These are phyloP conservation scores for Ustilago bromivora DNA, from an alignment of 1,284 basidiomycete species.

Conservation along the genomic window DNA sequence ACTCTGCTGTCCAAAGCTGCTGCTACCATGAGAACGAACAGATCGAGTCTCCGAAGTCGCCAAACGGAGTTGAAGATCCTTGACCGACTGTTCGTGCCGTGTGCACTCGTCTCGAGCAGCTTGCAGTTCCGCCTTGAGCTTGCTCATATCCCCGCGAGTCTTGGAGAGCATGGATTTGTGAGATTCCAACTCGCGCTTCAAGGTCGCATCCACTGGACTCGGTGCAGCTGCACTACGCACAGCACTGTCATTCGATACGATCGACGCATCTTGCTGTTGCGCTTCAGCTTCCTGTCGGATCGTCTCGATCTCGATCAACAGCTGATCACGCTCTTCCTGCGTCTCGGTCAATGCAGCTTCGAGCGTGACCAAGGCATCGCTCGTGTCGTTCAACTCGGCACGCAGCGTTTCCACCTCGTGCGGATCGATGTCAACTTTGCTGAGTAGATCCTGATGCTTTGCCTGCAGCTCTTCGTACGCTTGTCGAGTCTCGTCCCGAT, in stretches of 20 bases:
- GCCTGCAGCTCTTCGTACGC: slow-evolving; percentile 53
- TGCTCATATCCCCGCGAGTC: slow-evolving; percentile 50
- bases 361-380: slow-evolving; percentile 68
- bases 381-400: slow-evolving; percentile 67
- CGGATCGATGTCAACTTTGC: slow-evolving; percentile 51
- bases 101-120: slow-evolving; percentile 78
- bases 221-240: slow-evolving; percentile 13
- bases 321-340: slow-evolving; percentile 69
- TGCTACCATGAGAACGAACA: slow-evolving; percentile 46
- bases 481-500: slow-evolving; percentile 39
- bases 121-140: slow-evolving; percentile 80
- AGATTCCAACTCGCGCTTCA: slow-evolving; percentile 76
- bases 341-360: slow-evolving; percentile 69
- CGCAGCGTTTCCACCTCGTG: slow-evolving; percentile 78
- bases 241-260: slow-evolving; percentile 13
- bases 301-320: slow-evolving; percentile 63
- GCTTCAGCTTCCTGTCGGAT: slow-evolving; percentile 44
- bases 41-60: slow-evolving; percentile 57
- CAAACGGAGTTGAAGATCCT: slow-evolving; percentile 52
- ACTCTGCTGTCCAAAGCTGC: slow-evolving; percentile 37
- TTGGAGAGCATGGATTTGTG: slow-evolving; percentile 79
- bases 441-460: slow-evolving; percentile 43
- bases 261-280: slow-evolving; percentile 25
- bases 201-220: slow-evolving; percentile 31
- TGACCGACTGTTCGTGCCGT: slow-evolving; percentile 67